Conservation (phyloP, 202 grass and related monocot species). For the Zizania palustris region DNA sequence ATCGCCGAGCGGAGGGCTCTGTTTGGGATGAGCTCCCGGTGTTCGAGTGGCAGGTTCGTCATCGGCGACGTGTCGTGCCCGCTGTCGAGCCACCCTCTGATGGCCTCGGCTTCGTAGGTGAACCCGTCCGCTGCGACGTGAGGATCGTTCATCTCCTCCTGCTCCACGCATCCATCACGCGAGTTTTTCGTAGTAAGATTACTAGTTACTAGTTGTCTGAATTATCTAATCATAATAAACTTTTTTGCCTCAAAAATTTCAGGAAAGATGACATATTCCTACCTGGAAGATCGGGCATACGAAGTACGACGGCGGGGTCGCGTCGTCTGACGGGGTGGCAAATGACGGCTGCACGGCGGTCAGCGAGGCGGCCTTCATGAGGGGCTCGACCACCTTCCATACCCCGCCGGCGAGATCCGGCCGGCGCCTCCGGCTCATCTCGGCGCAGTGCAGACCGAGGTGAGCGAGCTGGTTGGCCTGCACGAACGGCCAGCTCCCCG, state of each 20-base stretch:
- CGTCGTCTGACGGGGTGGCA: constrained; percentile 17
- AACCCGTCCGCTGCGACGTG: constrained; percentile 74
- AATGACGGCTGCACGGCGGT: constrained; percentile 1
- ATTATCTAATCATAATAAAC: background rate
- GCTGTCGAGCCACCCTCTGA: constrained; percentile 62
- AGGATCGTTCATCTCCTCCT: constrained; percentile 81
- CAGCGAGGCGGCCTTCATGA: constrained; percentile 53
- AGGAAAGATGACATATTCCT: background rate
- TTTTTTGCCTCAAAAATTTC: background rate
- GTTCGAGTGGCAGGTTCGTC: constrained; percentile 66
- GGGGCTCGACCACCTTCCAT: constrained; percentile 53
- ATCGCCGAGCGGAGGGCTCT: constrained; percentile 64
- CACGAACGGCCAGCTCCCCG: constrained; percentile 74
- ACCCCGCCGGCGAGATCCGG: constrained; percentile 57
- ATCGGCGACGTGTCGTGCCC: constrained; percentile 66
- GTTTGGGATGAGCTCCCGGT: constrained; percentile 69
- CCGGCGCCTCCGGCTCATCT: constrained; percentile 46
- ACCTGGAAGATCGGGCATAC: constrained; percentile 76
- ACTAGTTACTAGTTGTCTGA: background rate
- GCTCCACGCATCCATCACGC: constrained; percentile 5
- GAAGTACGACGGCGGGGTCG: constrained; percentile 59
- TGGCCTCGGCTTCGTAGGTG: constrained; percentile 68
- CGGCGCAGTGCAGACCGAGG: constrained; percentile 58
- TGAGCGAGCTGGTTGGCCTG: constrained; percentile 66
- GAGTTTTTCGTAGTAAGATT: background rate